Conservation (phyloP, 1,139 yeast species). For the Blastobotrys arbuscula region DNA sequence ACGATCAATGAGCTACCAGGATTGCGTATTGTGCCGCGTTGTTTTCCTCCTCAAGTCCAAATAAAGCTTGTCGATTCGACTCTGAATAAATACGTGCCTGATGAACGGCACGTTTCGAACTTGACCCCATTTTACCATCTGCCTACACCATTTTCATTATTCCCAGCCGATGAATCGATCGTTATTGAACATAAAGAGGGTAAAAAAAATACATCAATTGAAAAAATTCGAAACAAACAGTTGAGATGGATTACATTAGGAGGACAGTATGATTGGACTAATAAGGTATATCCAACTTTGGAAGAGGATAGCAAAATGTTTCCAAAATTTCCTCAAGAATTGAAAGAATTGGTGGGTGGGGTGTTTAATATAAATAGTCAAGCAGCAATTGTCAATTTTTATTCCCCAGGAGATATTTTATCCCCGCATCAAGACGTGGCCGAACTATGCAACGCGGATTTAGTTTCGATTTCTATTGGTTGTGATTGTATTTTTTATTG, state of each 20-base stretch:
- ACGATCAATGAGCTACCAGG: slow-evolving; percentile 35
- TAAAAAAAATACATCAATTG: slow-evolving; percentile 18
- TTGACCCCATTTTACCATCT: slow-evolving; percentile 33
- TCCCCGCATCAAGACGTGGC: slow-evolving; percentile 44
- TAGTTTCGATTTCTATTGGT: slow-evolving; percentile 37
- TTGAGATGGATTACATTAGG: slow-evolving; percentile 44
- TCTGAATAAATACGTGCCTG: slow-evolving; percentile 33
- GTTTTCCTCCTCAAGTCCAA: slow-evolving; percentile 30
- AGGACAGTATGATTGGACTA: slow-evolving; percentile 44
- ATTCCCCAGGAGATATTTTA: slow-evolving; percentile 40
- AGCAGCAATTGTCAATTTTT: slow-evolving; percentile 42
- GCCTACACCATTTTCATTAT: slow-evolving; percentile 23
- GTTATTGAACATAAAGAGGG: slow-evolving; percentile 15
- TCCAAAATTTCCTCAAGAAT: slow-evolving; percentile 35
- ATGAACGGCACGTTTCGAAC: slow-evolving; percentile 34
- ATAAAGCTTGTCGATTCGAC: slow-evolving; percentile 28
- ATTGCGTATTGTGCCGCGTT: slow-evolving; percentile 27
- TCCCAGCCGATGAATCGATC: slow-evolving; percentile 11
- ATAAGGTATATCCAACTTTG: slow-evolving; percentile 38
- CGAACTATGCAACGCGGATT: slow-evolving; percentile 35
- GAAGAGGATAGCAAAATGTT: slow-evolving; percentile 30
- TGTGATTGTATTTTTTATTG: slow-evolving; percentile 38
- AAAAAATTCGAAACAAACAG: slow-evolving; percentile 24
- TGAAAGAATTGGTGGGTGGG: slow-evolving; percentile 25
- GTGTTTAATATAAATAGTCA: slow-evolving; percentile 31